These are phyloP conservation scores for Epichloe uncinata DNA, from an alignment of 2,329 filamentous ascomycete genomes.

Conservation along the genomic window DNA sequence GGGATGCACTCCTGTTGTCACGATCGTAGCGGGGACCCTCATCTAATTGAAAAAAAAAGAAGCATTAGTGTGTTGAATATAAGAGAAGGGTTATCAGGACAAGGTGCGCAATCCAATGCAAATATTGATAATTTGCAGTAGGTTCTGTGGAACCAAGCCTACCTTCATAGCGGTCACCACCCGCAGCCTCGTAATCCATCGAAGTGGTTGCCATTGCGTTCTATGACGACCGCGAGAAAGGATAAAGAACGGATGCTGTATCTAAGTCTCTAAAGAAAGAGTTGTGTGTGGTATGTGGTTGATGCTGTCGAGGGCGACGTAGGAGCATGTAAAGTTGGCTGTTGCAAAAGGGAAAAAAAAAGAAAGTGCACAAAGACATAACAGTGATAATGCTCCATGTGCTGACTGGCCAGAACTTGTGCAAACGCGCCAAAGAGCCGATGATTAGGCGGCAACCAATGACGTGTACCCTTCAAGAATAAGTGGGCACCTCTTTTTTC, in stretches of 20 bases:
- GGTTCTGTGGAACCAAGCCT: slow-evolving; percentile 3
- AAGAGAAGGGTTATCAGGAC: not conserved
- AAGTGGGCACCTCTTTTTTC: not conserved
- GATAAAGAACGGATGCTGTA: slow-evolving; percentile 6
- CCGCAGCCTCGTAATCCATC: slow-evolving; percentile 59
- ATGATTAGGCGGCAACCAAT: slow-evolving; percentile 6
- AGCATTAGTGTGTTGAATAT: not conserved
- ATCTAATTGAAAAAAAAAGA: slow-evolving; percentile 26
- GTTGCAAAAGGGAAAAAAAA: slow-evolving; percentile 4
- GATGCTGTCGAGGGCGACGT: slow-evolving; percentile 1
- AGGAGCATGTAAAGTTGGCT: not conserved
- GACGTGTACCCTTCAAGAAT: not conserved
- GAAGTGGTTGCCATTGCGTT: slow-evolving; percentile 46
- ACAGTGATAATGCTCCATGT: not conserved
- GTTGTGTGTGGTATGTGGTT: not conserved
- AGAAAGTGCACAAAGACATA: slow-evolving; percentile 2
- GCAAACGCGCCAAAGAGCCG: slow-evolving; percentile 2
- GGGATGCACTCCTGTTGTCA: slow-evolving; percentile 53
- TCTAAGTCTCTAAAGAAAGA: not conserved
- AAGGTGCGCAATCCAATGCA: not conserved
- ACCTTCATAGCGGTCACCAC: slow-evolving; percentile 56
- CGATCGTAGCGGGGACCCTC: slow-evolving; percentile 53
- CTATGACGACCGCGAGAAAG: not conserved
- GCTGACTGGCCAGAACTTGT: not conserved
- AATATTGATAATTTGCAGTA: not conserved